Conservation (phyloP, 1,139 yeast genomes). For the Tardiomyces depauwii region DNA sequence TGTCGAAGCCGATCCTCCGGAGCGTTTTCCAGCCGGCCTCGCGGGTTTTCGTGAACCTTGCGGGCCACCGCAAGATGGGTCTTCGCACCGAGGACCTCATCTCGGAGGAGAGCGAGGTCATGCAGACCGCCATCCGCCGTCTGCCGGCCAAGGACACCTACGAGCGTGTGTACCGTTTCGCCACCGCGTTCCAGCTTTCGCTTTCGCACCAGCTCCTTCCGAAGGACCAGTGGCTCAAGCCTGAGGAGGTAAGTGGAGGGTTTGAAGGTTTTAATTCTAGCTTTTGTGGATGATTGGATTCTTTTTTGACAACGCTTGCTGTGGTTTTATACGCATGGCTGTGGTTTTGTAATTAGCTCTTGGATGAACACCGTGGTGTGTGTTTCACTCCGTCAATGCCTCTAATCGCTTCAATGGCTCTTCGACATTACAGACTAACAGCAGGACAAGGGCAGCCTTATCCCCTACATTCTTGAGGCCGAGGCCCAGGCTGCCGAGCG, state of each 20-base stretch:
- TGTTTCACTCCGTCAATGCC: no score
- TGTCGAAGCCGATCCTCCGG: conserved; percentile 69
- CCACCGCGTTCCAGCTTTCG: conserved; percentile 84
- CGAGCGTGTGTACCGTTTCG: conserved; percentile 84
- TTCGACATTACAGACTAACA: neutral
- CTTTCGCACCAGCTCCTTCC: conserved; percentile 82
- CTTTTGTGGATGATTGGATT: no score
- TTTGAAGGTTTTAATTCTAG: conserved; percentile 4
- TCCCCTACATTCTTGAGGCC: conserved; percentile 86
- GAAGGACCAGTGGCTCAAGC: conserved; percentile 60
- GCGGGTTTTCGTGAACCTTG: conserved; percentile 53
- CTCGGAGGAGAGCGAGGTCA: conserved; percentile 74
- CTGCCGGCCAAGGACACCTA: conserved; percentile 74
- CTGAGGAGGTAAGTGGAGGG: conserved; percentile 51
- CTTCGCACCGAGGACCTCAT: conserved; percentile 81
- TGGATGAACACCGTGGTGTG: no score
- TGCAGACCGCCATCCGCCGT: conserved; percentile 83
- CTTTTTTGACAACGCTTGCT: no score
- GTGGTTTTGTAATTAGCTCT: no score
- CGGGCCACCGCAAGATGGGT: conserved; percentile 94
- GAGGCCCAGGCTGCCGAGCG: conserved; percentile 88
- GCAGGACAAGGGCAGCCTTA: conserved; percentile 63
- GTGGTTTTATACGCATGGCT: no score
- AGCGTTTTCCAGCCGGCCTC: conserved; percentile 73
- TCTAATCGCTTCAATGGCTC: no score